Percentiles rank a stretch among this genome's conserved stretches.
These are phyloP conservation scores for Rutidosis leptorrhynchoides DNA, from an alignment of 129 eudicot genomes.

Conservation along the genomic window DNA sequence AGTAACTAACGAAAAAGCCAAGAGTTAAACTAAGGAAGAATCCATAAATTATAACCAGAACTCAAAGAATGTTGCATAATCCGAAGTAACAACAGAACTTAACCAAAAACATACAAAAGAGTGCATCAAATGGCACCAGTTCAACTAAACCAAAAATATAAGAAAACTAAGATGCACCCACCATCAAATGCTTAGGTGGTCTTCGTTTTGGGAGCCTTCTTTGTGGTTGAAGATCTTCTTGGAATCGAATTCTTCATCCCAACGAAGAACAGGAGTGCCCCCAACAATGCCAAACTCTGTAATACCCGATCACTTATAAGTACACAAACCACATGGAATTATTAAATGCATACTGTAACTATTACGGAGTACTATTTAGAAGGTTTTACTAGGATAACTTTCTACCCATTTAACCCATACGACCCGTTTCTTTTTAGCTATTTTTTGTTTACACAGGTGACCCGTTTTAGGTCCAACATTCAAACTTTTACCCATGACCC, in stretches of 20 bases:
- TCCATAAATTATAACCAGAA: constrained; percentile 26
- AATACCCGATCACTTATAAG: constrained; percentile 7
- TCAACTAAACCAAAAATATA: constrained; percentile 14
- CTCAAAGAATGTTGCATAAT: constrained; percentile 34
- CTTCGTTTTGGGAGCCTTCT: constrained; percentile 36
- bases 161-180: constrained; percentile 23
- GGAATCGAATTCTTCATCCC: constrained; percentile 41
- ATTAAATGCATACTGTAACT: too few species aligned
- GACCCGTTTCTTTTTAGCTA: neutral
- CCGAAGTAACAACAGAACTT: constrained; percentile 21
- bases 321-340: neutral
- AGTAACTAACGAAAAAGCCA: neutral
- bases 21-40: constrained; percentile 19
- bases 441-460: neutral
- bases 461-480: neutral
- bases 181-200: constrained; percentile 28
- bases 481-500: neutral
- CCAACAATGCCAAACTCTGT: constrained; percentile 43
- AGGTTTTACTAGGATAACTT: neutral
- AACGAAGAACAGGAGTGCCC: constrained; percentile 37
- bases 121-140: constrained; percentile 30
- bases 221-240: constrained; percentile 29
- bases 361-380: too few species aligned
- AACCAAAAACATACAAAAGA: constrained; percentile 31
- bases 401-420: neutral